Conservation (phyloP, 129 eudicot genomes). For the Centella asiatica region DNA sequence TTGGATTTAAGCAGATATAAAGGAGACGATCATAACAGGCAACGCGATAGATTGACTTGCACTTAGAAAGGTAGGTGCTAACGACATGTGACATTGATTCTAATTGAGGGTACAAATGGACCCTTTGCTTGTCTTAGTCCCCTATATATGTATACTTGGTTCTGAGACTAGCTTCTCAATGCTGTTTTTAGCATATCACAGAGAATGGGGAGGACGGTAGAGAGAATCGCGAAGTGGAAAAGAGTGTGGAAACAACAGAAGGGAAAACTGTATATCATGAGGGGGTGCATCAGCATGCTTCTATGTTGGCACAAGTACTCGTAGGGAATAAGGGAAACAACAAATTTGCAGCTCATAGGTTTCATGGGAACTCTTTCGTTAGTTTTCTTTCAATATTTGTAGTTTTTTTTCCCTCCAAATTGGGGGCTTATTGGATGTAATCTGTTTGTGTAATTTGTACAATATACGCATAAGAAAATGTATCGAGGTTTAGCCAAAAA, state of each 20-base stretch:
- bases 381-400: too few species aligned
- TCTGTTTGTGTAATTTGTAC: too few species aligned
- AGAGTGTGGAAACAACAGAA: conserved; percentile 32
- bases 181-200: background rate
- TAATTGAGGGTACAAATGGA: conserved; percentile 23
- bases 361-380: too few species aligned
- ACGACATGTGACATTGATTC: conserved; percentile 22
- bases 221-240: conserved; percentile 31
- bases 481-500: too few species aligned
- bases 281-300: conserved; percentile 47
- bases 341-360: background rate
- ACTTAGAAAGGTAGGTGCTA: conserved; percentile 1
- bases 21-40: background rate
- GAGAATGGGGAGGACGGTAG: conserved; percentile 16
- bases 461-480: too few species aligned
- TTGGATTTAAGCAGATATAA: conserved; percentile 4
- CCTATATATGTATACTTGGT: background rate
- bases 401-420: too few species aligned
- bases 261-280: conserved; percentile 38
- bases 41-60: background rate
- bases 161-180: background rate
- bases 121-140: conserved; percentile 11
- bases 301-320: conserved; percentile 25
- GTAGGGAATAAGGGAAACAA: background rate
- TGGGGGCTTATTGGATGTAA: too few species aligned